Percentiles rank a stretch among this genome's conserved stretches.
Evolutionary conservation across 768 basidiomycete species (phyloP).

Genomic region (Tricholoma furcatifolium): DNA sequence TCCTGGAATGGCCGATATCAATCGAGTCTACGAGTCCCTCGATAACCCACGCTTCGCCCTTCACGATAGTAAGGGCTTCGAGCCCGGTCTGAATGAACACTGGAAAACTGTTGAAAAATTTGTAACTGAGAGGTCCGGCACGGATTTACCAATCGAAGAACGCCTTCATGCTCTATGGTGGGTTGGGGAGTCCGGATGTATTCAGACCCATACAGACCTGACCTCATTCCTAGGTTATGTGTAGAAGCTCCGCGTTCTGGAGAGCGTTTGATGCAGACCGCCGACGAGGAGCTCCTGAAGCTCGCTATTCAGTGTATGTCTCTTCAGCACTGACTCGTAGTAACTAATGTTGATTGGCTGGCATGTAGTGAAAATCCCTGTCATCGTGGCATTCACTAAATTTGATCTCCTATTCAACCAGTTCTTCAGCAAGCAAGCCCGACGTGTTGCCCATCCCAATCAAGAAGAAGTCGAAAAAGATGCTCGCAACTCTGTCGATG

Average conservation of each 20-base stretch:
- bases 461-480: background rate
- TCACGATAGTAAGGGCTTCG: conserved; percentile 4
- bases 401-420: background rate
- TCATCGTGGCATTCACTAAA: background rate
- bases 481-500: background rate
- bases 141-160: background rate
- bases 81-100: background rate
- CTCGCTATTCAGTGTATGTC: background rate
- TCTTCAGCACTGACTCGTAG: background rate
- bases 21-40: background rate
- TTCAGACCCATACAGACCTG: background rate
- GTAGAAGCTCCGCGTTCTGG: conserved; percentile 5
- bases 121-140: background rate
- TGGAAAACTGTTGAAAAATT: conserved; percentile 1
- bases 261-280: background rate
- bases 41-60: background rate
- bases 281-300: background rate
- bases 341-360: background rate
- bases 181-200: background rate
- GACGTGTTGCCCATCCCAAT: background rate
- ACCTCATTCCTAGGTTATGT: background rate
- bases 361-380: background rate
- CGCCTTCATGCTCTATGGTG: conserved; percentile 4
- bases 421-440: background rate
- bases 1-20: background rate